A percentile compares a stretch with the other conserved stretches of the same genome.
Evolutionary conservation across 2,329 filamentous ascomycete species (phyloP).

Genomic region (Apiospora sp.): DNA sequence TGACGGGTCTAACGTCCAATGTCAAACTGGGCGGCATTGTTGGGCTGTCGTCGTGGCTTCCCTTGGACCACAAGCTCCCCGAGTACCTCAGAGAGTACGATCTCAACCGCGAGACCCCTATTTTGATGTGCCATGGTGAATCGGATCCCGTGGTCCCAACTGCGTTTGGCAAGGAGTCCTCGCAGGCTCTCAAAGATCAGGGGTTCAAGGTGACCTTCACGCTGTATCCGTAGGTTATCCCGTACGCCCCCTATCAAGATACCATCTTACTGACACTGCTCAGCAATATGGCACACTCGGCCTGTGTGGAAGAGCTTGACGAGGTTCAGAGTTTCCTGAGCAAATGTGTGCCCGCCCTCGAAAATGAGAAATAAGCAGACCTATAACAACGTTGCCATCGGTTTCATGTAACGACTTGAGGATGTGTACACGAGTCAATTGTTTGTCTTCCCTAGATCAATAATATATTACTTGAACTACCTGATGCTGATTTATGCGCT

Average conservation of each 20-base stretch:
- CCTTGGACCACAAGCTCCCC: conserved; percentile 71
- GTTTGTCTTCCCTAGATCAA: background rate
- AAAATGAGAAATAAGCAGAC: conserved; percentile 47
- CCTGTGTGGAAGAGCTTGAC: conserved; percentile 79
- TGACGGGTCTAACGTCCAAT: conserved; percentile 77
- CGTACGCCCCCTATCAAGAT: background rate
- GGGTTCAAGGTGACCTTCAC: conserved; percentile 80
- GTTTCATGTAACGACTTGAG: too few relatives aligned
- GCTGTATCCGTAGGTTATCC: conserved; percentile 70
- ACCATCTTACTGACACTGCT: conserved; percentile 14
- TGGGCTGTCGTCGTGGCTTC: conserved; percentile 82
- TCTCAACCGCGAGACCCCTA: conserved; percentile 77
- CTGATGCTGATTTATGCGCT: background rate
- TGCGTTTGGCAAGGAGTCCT: conserved; percentile 72
- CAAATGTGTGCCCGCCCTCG: conserved; percentile 53
- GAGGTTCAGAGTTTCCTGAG: conserved; percentile 73
- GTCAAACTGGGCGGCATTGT: conserved; percentile 88
- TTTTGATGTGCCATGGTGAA: conserved; percentile 91
- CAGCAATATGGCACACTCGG: conserved; percentile 78
- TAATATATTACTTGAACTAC: background rate
- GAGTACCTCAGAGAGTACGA: conserved; percentile 61
- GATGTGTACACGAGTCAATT: background rate
- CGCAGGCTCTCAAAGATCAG: conserved; percentile 70
- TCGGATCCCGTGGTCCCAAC: conserved; percentile 76
- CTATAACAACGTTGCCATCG: conserved; percentile 35